Conservation (phyloP, 225 moss, liverwort and hornwort species). For the Bryoerythrophyllum caledonicum region DNA sequence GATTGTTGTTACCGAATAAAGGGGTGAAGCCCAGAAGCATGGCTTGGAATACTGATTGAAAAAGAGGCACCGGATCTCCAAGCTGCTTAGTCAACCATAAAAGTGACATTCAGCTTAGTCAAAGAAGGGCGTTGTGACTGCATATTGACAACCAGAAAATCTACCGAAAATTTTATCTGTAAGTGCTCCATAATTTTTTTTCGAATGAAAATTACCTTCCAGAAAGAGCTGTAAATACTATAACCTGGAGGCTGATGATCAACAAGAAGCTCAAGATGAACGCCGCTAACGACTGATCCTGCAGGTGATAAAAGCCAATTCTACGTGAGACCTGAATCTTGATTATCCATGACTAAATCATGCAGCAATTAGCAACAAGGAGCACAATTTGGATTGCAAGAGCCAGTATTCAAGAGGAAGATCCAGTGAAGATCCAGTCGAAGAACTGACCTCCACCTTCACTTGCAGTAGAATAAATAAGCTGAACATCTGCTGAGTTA, state of each 20-base stretch:
- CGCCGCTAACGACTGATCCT: slow-evolving; percentile 91
- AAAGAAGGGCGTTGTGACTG: neutral
- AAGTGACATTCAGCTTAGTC: slow-evolving; percentile 12
- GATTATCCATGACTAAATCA: neutral
- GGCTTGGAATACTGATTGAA: slow-evolving; percentile 97
- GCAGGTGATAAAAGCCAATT: slow-evolving; percentile 26
- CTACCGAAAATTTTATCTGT: neutral
- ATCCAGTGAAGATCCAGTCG: neutral
- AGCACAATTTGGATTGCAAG: slow-evolving; percentile 4
- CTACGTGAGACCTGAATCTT: slow-evolving; percentile 13
- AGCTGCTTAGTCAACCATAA: slow-evolving; percentile 49
- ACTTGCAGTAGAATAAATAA: slow-evolving; percentile 85
- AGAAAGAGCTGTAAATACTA: slow-evolving; percentile 75
- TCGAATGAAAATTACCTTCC: slow-evolving; percentile 65
- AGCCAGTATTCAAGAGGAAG: slow-evolving; percentile 14
- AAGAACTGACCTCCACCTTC: slow-evolving; percentile 88
- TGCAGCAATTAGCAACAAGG: slow-evolving; percentile 16
- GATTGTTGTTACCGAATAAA: slow-evolving; percentile 85
- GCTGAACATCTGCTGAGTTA: slow-evolving; percentile 85
- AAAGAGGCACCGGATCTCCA: slow-evolving; percentile 76
- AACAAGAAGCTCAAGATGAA: slow-evolving; percentile 95
- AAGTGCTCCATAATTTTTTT: neutral
- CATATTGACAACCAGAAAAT: neutral
- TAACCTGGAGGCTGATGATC: slow-evolving; percentile 85
- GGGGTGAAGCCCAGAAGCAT: slow-evolving; percentile 98